Percentiles rank a stretch among this genome's conserved stretches.
Evolutionary conservation across 2,329 filamentous ascomycete genomes (phyloP).

Genomic region (Fusarium denticulatum): DNA sequence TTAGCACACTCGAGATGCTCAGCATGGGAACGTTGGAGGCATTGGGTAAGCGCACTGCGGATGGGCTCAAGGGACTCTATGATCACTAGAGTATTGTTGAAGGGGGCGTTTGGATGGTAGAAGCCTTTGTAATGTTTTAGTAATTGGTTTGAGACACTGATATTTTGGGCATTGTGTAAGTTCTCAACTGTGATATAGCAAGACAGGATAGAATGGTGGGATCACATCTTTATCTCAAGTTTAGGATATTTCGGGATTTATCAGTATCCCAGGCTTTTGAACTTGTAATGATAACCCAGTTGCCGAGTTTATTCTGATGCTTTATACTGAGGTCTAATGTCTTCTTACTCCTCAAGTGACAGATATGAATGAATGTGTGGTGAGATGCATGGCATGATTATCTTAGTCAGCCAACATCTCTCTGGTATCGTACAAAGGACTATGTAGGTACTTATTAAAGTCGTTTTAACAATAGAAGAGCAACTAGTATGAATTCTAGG

Average conservation of each 20-base stretch:
- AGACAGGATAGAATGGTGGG: not conserved
- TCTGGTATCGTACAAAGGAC: not conserved
- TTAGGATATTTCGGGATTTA: not conserved
- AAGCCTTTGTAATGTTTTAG: not conserved
- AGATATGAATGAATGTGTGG: not conserved
- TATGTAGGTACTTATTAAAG: not conserved
- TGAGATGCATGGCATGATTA: not conserved
- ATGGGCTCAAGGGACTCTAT: not conserved
- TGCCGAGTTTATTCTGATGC: not conserved
- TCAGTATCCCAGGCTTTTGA: not conserved
- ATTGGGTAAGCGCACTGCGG: not conserved
- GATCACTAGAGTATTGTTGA: not conserved
- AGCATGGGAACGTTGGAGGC: not conserved
- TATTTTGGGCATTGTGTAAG: not conserved
- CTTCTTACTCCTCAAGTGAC: not conserved
- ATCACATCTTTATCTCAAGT: not conserved
- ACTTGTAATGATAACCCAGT: not conserved
- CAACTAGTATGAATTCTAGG: too few relatives aligned
- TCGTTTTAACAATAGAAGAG: not conserved
- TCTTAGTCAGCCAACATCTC: not conserved
- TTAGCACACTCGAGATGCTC: not conserved
- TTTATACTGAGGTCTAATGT: not conserved
- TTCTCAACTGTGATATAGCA: not conserved
- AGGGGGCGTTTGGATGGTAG: not conserved
- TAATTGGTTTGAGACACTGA: not conserved